These are phyloP conservation scores for Coniferiporia weirii DNA, from an alignment of 1,284 basidiomycete genomes.

Conservation along the genomic window DNA sequence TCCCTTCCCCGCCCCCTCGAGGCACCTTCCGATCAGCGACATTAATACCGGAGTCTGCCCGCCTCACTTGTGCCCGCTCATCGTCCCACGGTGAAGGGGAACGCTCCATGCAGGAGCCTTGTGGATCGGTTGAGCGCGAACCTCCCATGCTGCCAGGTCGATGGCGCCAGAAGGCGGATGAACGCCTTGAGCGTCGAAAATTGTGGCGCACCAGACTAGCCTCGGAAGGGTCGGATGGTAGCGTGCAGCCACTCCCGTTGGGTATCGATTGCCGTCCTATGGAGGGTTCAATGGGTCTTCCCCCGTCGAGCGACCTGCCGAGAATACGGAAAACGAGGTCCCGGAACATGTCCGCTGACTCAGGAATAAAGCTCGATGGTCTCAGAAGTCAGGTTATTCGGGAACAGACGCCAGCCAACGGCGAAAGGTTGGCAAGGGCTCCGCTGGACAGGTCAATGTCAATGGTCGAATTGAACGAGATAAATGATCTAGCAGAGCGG, in stretches of 20 bases:
- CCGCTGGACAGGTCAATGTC: background rate
- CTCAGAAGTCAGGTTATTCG: background rate
- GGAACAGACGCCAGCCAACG: background rate
- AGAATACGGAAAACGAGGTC: background rate
- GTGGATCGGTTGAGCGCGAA: background rate
- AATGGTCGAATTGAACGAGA: conserved; percentile 1
- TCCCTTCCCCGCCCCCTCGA: conserved; percentile 10
- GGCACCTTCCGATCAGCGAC: conserved; percentile 10
- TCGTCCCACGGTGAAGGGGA: background rate
- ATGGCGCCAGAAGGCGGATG: conserved; percentile 11
- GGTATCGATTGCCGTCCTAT: conserved; percentile 13
- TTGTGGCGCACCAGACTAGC: background rate
- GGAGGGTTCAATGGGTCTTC: conserved; percentile 6
- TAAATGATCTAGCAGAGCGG: background rate
- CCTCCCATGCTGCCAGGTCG: background rate
- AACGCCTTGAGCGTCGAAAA: conserved; percentile 1
- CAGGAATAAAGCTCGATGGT: too few relatives aligned
- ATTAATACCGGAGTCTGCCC: background rate
- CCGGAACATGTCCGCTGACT: background rate
- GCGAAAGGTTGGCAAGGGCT: background rate
- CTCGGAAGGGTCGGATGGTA: background rate
- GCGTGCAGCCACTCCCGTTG: background rate
- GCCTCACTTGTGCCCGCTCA: background rate
- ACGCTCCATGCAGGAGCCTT: background rate
- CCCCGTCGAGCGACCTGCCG: background rate